Base-by-base conservation (phyloP, 345 rosid genomes). In the Syzygium oleosum region DNA sequence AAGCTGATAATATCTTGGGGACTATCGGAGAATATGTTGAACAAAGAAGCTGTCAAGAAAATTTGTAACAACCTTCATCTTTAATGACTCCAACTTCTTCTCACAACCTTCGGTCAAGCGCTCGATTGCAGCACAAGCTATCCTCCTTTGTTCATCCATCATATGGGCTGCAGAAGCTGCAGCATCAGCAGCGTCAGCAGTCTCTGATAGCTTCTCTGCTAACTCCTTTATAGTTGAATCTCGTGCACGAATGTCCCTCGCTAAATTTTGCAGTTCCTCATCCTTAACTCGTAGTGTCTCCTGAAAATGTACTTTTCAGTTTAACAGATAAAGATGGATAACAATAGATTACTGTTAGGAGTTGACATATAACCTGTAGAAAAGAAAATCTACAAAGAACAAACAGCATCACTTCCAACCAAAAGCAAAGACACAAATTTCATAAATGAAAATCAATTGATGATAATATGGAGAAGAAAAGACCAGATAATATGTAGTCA, bases 101-200 rank as follows among this genome's bases (percentile, higher is more conserved):
- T 92, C 95, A 78, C 94, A 91, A 84, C 92, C 94, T 89, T 91
- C 92, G 58, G 91, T 91, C 86, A 97, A 85, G 85, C 92, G 94
- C 90, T 95, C 98, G 87, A 97, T 89, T 92, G 96, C 98, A 61
- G 91, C 93, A 87, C 94, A 94, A 52, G 93, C 96, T 61, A 94
- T 91, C 90, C 93, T 95, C 90, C 97, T 90, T 86, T 96, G 98
- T 89, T 94, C 97, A 92, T 95, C 99, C 95, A 97, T 96, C 22
- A 92, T 91, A 91, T 92, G 95, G 85, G 98, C 98, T 46, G 98
- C 97, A 88, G 95, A 91, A 86, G 99, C 99, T 27, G 99, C 99
- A 77, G 95, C 94, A 91, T 97, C 98, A 85, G 98, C 98, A 90
- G 99, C 99, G 87, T 98, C 99, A 86, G 99, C 98, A 13, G 99